Base-by-base conservation (phyloP, 371 early-diverging fungal species). In the Sporodiniella umbellata region DNA sequence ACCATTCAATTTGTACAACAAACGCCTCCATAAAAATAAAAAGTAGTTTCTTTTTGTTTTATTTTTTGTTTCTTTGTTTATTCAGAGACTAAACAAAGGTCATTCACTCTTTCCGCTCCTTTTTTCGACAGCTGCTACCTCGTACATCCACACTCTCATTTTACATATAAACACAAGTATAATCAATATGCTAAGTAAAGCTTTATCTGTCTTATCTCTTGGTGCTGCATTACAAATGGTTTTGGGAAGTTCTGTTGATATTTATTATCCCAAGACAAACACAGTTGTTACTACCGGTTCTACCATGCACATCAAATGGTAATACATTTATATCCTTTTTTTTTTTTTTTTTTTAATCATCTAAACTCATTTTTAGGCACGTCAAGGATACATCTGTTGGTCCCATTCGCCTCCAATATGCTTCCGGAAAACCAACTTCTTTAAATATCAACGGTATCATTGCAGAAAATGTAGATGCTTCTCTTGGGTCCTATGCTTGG, bases 301-400 rank as follows among this genome's bases (percentile, higher is more conserved):
- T 23, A 61, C 57, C n/a, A 65, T 74, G 17, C 54, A 70, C 39
- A 68, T 74, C 37, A 61, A 62, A 43, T 74, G 75, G 75, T 70
- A 57, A 24, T 42, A 25, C 46, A 12, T 28, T 28, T 14, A 17
- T 21, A 25, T 10, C 21, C 15, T 15, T 42, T 15, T 15, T 14
- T 19, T 51, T 46, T 39, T n/a, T 8, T 35, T 6, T 14, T 19
- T 51, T 46, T 39, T n/a, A 5, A 26, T 6, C 7, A 26, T 4
- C 35, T 35, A 28, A 28, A 28, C n/a, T 22, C 15, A 14, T 35
- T 8, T 31, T 1, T 48, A 60, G 61, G 61, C 30, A 51, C 14
- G 61, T 60, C 14, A 60, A 52, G 10, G 48, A 52, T 39, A 23
- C 17, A 1, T 15, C 33, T n/a, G n/a, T 42, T 40, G 42, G 45